Base-by-base conservation (phyloP, 2,329 filamentous ascomycete genomes). In the Claviceps fusiformis region DNA sequence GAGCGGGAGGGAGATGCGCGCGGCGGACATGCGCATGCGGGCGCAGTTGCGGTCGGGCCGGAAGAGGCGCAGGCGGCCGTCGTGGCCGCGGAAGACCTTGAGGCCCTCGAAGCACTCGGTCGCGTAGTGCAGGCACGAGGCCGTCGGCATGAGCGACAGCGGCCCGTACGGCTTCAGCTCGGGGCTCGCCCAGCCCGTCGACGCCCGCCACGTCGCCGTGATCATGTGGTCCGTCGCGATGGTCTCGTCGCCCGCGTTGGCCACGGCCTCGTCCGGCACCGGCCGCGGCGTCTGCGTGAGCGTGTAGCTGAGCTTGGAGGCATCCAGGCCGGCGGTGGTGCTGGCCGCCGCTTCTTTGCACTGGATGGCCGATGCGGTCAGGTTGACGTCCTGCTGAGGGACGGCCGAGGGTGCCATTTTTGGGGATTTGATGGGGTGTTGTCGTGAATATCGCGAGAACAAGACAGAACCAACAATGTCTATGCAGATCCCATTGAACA, bases 191-290 rank as follows among this genome's bases (percentile, higher is more conserved):
- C 89, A 95, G 62, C 89, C 89, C 24, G 71, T 66, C 47, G 73
- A 67, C 27, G 69, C 71, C 39, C 76, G 82, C 89, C 89, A 95
- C 54, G 74, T 72, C 24, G 76, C 85, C 53, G 83, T 85, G 63
- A 93, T 76, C 89, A 95, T 95, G 76, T 96, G 91, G 75, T 96
- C 90, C 59, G 87, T 90, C 75, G 78, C 80, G 65, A 82, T 72
- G 59, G 77, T 80, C 66, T 78, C 75, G 58, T 64, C 60, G 60
- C 74, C 76, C 52, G 74, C 55, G 60, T 71, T 71, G 62, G 76
- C 76, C 44, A 63, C 61, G 57, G 70, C 76, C 58, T 77, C 73
- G 53, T 74, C 70, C 53, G 79, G 80, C 51, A 83, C 79, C 52
- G 70, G 59, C 58, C 77, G 78, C 1, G 77, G 79, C 55, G 65